A percentile compares a stretch with the other conserved stretches of the same genome.
phyloP scores from a whole-genome alignment of 495 filamentous ascomycete genomes.

The Cladorrhinum samala region DNA sequence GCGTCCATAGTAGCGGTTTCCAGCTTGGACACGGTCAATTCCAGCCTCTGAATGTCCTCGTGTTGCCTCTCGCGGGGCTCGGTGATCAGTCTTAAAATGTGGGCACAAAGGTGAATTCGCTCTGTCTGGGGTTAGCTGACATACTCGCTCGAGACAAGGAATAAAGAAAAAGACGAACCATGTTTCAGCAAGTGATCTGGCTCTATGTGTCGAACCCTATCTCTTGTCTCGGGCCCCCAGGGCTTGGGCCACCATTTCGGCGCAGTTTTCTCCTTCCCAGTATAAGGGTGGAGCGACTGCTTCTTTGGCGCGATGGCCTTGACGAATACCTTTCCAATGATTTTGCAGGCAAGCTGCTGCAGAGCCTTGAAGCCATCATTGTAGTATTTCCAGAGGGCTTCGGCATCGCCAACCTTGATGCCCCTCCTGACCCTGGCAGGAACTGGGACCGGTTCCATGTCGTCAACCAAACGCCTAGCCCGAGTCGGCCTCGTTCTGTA shows the following conservation, averaged over 20 bases:
- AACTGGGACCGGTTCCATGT: constrained; percentile 21
- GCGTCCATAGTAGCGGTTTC: constrained; percentile 42
- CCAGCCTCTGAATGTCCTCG: constrained; percentile 29
- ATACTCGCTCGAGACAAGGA: background rate
- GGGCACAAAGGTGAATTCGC: constrained; percentile 53
- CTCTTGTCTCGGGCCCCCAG: constrained; percentile 31
- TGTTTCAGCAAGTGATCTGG: constrained; percentile 77
- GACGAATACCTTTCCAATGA: constrained; percentile 73
- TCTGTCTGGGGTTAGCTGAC: constrained; percentile 36
- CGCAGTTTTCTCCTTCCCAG: constrained; percentile 55
- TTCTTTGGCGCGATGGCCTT: constrained; percentile 82
- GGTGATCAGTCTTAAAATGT: constrained; percentile 57
- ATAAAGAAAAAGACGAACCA: constrained; percentile 38
- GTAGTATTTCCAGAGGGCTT: constrained; percentile 58
- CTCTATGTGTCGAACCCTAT: constrained; percentile 61
- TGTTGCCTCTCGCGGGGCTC: constrained; percentile 38
- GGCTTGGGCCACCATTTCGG: constrained; percentile 81
- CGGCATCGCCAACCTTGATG: constrained; percentile 52
- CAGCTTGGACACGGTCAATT: constrained; percentile 39
- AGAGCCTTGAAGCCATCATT: constrained; percentile 56
- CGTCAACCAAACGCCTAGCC: constrained; percentile 26
- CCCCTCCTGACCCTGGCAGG: constrained; percentile 21
- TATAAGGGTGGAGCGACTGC: constrained; percentile 78
- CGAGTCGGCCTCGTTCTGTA: too few species aligned
- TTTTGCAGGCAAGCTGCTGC: constrained; percentile 69